phyloP scores from a whole-genome alignment of 2,329 filamentous ascomycete species.

The Gyromitra esculenta region DNA sequence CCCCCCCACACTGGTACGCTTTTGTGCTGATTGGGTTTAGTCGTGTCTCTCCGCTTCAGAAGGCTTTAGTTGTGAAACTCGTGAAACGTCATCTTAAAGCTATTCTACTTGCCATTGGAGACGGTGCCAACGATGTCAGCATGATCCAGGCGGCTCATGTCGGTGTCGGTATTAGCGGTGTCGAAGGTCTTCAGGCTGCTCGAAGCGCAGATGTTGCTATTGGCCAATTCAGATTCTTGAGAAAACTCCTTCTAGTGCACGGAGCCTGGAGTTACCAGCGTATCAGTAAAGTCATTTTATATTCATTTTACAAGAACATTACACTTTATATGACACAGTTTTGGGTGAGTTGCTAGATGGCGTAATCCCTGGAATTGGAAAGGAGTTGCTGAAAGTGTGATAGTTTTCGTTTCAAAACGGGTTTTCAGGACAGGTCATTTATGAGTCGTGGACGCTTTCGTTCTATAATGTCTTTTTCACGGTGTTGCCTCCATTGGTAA shows the following conservation, averaged over 20 bases:
- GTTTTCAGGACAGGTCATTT: slow-evolving; percentile 97
- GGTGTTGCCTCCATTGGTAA: slow-evolving; percentile 87
- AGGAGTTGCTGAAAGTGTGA: slow-evolving; percentile 55
- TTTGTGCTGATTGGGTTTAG: slow-evolving; percentile 62
- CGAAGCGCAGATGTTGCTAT: slow-evolving; percentile 96
- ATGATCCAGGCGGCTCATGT: slow-evolving; percentile 99
- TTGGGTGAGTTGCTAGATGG: slow-evolving; percentile 72
- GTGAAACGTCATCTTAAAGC: slow-evolving; percentile 94
- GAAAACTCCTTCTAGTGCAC: slow-evolving; percentile 92
- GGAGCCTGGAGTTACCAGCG: slow-evolving; percentile 98
- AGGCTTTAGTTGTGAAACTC: slow-evolving; percentile 95
- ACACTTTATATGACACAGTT: slow-evolving; percentile 99
- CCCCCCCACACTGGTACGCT: neutral
- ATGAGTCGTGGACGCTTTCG: slow-evolving; percentile 98
- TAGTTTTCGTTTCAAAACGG: slow-evolving; percentile 97
- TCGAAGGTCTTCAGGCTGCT: slow-evolving; percentile 95
- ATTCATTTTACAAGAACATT: slow-evolving; percentile 99
- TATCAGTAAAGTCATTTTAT: slow-evolving; percentile 94
- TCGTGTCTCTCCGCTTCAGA: slow-evolving; percentile 95
- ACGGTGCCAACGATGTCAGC: slow-evolving; percentile 98
- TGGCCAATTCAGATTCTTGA: slow-evolving; percentile 92
- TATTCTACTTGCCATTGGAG: slow-evolving; percentile 93
- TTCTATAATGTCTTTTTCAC: slow-evolving; percentile 99
- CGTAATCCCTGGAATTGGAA: slow-evolving; percentile 15
- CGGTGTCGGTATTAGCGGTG: slow-evolving; percentile 94